Evolutionary conservation across 345 rosid genomes (phyloP).

Genomic region (Durio zibethinus): DNA sequence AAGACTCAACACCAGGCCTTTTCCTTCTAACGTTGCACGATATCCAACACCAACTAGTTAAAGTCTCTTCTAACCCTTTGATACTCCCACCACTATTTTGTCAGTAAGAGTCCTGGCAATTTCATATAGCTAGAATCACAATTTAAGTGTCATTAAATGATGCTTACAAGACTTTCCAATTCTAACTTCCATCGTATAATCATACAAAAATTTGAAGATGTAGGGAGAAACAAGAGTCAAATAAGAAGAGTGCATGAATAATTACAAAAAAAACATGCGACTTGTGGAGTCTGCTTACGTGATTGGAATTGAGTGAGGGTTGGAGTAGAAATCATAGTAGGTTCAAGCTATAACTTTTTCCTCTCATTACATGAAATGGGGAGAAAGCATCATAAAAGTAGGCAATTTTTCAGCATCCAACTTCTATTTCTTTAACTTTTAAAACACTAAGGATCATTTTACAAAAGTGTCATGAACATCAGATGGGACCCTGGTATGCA

Average conservation of each 20-base stretch:
- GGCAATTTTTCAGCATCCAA: neutral
- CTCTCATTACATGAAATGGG: neutral
- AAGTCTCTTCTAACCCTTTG: constrained; percentile 91
- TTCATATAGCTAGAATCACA: neutral
- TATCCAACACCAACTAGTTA: constrained; percentile 88
- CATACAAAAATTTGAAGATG: neutral
- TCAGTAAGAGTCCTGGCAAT: constrained; percentile 72
- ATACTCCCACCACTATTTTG: constrained; percentile 96
- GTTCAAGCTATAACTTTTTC: neutral
- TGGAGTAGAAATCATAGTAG: neutral
- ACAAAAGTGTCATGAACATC: neutral
- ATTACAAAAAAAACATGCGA: neutral
- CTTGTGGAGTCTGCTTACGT: neutral
- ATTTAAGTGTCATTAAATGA: neutral
- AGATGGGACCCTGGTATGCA: neutral
- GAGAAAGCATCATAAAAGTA: neutral
- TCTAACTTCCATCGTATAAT: neutral
- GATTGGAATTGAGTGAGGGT: neutral
- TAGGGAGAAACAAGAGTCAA: neutral
- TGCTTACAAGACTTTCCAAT: neutral
- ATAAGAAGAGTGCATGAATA: neutral
- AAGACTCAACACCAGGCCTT: constrained; percentile 69
- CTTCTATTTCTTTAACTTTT: neutral
- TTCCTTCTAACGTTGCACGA: constrained; percentile 79
- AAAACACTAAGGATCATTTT: too few species aligned